Evolutionary conservation across 1,139 yeast genomes (phyloP).

Genomic region (Chernovozyma aurita): DNA sequence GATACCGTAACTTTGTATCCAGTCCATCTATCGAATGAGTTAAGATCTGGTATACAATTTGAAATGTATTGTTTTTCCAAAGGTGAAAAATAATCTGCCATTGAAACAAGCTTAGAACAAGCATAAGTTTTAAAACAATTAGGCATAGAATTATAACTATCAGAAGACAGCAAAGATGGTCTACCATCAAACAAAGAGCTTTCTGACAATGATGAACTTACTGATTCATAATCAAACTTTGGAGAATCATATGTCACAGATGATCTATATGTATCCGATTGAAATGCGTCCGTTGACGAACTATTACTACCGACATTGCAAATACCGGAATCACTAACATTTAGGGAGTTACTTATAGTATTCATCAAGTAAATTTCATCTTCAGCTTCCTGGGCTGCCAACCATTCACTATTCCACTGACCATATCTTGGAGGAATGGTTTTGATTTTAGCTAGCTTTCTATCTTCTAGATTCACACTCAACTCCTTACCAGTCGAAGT

Average conservation of each 20-base stretch:
- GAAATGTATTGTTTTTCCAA: slow-evolving; percentile 35
- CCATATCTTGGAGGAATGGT: slow-evolving; percentile 27
- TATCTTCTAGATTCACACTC: slow-evolving; percentile 28
- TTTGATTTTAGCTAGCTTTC: slow-evolving; percentile 25
- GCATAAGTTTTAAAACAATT: slow-evolving; percentile 10
- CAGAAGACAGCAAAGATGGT: slow-evolving; percentile 5
- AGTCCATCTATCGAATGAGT: slow-evolving; percentile 39
- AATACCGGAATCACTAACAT: neutral
- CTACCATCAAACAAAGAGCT: slow-evolving; percentile 4
- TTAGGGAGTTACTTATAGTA: neutral
- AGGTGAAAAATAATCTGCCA: slow-evolving; percentile 20
- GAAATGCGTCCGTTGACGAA: neutral
- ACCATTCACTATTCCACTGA: slow-evolving; percentile 19
- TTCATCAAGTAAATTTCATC: neutral
- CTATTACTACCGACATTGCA: neutral
- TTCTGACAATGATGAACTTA: slow-evolving; percentile 7
- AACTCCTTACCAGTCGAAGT: slow-evolving; percentile 34
- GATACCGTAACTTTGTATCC: slow-evolving; percentile 30
- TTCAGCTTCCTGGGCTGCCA: slow-evolving; percentile 1
- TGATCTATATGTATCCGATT: neutral
- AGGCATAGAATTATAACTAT: slow-evolving; percentile 3
- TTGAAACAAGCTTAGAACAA: slow-evolving; percentile 18
- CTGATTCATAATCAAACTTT: neutral
- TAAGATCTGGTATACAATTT: slow-evolving; percentile 36
- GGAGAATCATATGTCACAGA: neutral